These are phyloP conservation scores for Aurinia saxatilis DNA, from an alignment of 345 rosid species.

Conservation along the genomic window DNA sequence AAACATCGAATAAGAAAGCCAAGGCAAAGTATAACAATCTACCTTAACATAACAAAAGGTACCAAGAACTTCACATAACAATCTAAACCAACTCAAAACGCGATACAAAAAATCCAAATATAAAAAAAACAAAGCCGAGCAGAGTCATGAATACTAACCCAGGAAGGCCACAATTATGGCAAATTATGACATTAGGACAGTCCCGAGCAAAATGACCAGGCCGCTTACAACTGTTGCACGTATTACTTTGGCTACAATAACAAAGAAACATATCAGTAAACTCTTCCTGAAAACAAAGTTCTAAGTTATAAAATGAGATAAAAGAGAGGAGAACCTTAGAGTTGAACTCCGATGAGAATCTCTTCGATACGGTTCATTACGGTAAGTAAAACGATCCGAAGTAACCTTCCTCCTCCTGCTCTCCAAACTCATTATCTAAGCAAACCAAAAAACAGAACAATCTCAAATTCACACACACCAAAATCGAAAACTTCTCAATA, in stretches of 20 bases:
- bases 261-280: neutral
- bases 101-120: neutral
- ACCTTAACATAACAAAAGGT: too few species aligned
- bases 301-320: conserved; percentile 24
- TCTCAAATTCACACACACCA: neutral
- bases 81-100: neutral
- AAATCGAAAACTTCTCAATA: neutral
- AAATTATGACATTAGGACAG: conserved; percentile 81
- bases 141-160: conserved; percentile 38
- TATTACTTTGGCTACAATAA: conserved; percentile 51
- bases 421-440: conserved; percentile 1
- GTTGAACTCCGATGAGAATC: conserved; percentile 53
- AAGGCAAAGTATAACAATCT: too few species aligned
- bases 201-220: conserved; percentile 89
- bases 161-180: conserved; percentile 88
- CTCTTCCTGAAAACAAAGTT: neutral
- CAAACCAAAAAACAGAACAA: neutral
- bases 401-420: conserved; percentile 75
- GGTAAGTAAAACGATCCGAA: conserved; percentile 66
- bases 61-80: neutral
- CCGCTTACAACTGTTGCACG: conserved; percentile 80
- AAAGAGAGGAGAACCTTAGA: conserved; percentile 42
- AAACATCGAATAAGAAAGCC: too few species aligned
- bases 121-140: neutral
- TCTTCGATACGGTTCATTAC: conserved; percentile 73